A percentile compares a stretch with the other conserved stretches of the same genome.
These are phyloP conservation scores for Leptographium radiaticola DNA, from an alignment of 2,329 filamentous ascomycete species.

Conservation along the genomic window DNA sequence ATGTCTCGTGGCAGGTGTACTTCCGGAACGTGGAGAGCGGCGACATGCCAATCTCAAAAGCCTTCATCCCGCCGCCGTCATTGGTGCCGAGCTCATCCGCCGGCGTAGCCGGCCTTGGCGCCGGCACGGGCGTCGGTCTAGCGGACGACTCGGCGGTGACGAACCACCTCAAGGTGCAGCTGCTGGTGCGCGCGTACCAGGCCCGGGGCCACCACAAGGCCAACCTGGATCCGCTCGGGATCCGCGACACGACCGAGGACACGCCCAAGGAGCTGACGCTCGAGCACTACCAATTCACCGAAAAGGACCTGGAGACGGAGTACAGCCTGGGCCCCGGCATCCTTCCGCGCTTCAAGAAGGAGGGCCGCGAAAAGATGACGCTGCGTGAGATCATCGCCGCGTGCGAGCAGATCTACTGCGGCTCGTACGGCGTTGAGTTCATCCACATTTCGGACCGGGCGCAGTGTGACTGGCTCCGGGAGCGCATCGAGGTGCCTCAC, in stretches of 20 bases:
- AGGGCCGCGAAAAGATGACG: slow-evolving; percentile 87
- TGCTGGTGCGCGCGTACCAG: slow-evolving; percentile 94
- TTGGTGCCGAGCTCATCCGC: slow-evolving; percentile 73
- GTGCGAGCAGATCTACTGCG: slow-evolving; percentile 93
- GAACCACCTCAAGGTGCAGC: slow-evolving; percentile 96
- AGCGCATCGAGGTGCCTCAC: slow-evolving; percentile 83
- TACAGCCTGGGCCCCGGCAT: slow-evolving; percentile 91
- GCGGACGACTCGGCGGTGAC: slow-evolving; percentile 70
- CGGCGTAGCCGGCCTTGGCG: slow-evolving; percentile 57
- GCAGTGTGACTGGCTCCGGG: slow-evolving; percentile 96
- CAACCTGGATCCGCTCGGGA: slow-evolving; percentile 90
- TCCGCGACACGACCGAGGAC: slow-evolving; percentile 66
- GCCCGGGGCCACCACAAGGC: slow-evolving; percentile 97
- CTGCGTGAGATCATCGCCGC: slow-evolving; percentile 84
- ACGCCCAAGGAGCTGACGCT: slow-evolving; percentile 87
- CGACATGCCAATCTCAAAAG: slow-evolving; percentile 94
- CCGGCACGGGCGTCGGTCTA: slow-evolving; percentile 48
- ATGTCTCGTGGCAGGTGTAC: slow-evolving; percentile 98
- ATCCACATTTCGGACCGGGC: slow-evolving; percentile 97
- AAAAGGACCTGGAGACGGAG: slow-evolving; percentile 85
- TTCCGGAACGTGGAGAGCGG: slow-evolving; percentile 99
- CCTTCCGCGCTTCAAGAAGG: slow-evolving; percentile 80
- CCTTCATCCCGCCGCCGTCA: slow-evolving; percentile 90
- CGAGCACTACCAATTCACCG: slow-evolving; percentile 88
- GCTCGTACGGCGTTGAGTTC: slow-evolving; percentile 95